These are phyloP conservation scores for Marasmius oreades DNA, from an alignment of 1,284 basidiomycete genomes.

Conservation along the genomic window DNA sequence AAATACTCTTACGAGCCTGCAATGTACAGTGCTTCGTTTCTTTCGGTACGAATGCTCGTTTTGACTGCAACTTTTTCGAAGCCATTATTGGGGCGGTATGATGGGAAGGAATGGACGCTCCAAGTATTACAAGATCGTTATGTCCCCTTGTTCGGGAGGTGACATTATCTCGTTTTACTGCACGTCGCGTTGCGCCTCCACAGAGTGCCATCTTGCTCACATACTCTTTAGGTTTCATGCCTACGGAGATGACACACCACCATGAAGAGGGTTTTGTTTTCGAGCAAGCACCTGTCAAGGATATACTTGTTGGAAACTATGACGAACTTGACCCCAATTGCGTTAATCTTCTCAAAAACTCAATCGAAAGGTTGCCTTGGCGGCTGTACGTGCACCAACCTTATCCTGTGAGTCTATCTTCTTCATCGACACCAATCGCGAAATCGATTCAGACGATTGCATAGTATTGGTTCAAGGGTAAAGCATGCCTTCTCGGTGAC, in stretches of 20 bases:
- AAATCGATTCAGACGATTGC: background rate
- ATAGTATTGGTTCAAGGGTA: constrained; percentile 27
- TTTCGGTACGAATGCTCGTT: background rate
- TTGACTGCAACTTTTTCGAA: constrained; percentile 10
- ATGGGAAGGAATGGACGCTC: constrained; percentile 25
- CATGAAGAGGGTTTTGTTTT: constrained; percentile 31
- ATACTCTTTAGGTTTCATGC: constrained; percentile 29
- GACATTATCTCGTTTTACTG: constrained; percentile 31
- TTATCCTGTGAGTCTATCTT: constrained; percentile 21
- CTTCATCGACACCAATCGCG: background rate
- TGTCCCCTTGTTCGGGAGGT: constrained; percentile 29
- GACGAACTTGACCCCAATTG: constrained; percentile 29
- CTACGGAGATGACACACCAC: constrained; percentile 30
- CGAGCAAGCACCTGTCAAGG: constrained; percentile 27
- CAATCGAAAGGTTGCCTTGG: constrained; percentile 33
- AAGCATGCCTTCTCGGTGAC: constrained; percentile 28
- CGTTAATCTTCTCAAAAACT: constrained; percentile 25
- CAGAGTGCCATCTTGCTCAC: background rate
- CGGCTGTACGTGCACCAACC: constrained; percentile 31
- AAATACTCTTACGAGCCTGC: constrained; percentile 29
- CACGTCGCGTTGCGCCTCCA: constrained; percentile 9
- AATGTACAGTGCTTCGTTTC: constrained; percentile 19
- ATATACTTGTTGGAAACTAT: constrained; percentile 28
- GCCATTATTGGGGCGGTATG: constrained; percentile 31
- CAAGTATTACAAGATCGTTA: constrained; percentile 35